Evolutionary conservation across 495 filamentous ascomycete genomes (phyloP).

Genomic region (Jackrogersella multiformis): DNA sequence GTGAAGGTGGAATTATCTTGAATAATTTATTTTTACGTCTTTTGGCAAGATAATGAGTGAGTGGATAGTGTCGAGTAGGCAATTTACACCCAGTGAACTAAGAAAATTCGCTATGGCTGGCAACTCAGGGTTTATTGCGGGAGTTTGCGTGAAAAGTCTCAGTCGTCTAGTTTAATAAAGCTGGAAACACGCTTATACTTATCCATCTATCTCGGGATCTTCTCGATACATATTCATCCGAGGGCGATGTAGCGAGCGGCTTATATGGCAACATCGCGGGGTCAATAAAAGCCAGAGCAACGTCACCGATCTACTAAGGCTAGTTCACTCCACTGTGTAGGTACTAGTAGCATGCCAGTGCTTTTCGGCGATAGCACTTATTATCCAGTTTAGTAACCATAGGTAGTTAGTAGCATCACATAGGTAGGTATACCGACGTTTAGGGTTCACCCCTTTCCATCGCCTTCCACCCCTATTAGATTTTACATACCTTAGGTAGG

Average conservation of each 20-base stretch:
- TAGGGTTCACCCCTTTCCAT: neutral
- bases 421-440: neutral
- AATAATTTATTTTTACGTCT: neutral
- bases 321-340: constrained; percentile 21
- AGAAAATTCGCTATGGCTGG: too few relatives aligned
- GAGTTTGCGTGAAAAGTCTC: constrained; percentile 1
- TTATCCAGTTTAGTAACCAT: neutral
- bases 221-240: constrained; percentile 33
- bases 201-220: neutral
- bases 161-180: neutral
- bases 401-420: neutral
- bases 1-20: constrained; percentile 63
- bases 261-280: constrained; percentile 36
- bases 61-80: too few relatives aligned
- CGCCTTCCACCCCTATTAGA: too few relatives aligned
- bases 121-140: neutral
- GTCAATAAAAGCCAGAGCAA: constrained; percentile 1
- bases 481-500: too few relatives aligned
- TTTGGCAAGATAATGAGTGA: neutral
- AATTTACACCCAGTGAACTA: too few relatives aligned
- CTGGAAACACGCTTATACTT: neutral
- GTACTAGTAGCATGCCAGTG: too few relatives aligned
- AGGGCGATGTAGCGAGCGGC: neutral
- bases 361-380: constrained; percentile 36
- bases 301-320: constrained; percentile 10